Percentiles rank a stretch among this genome's conserved stretches.
Conservation (phyloP, 768 basidiomycete genomes). For the Suillus weaverae region DNA sequence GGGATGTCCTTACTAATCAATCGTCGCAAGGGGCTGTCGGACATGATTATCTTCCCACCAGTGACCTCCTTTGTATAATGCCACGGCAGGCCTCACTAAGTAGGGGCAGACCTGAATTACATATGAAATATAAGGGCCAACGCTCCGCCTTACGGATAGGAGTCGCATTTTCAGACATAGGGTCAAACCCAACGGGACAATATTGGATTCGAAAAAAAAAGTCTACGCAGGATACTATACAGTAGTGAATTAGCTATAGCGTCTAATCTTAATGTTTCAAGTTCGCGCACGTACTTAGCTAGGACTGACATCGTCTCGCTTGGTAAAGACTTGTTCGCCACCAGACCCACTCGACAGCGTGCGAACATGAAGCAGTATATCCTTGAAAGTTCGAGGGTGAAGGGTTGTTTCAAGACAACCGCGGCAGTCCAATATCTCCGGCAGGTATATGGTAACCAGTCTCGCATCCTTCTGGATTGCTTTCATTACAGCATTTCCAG, state of each 20-base stretch:
- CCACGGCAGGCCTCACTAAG: neutral
- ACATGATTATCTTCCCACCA: neutral
- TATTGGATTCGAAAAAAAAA: neutral
- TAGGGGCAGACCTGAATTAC: neutral
- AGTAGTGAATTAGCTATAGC: neutral
- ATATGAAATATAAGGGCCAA: neutral
- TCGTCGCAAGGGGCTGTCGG: too few species aligned
- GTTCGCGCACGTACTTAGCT: neutral
- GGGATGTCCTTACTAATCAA: neutral
- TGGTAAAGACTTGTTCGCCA: neutral
- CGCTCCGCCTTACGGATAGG: neutral
- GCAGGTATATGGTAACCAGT: slow-evolving; percentile 5
- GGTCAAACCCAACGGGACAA: neutral
- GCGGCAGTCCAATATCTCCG: neutral
- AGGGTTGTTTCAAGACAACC: neutral
- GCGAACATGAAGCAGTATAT: neutral
- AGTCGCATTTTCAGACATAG: neutral
- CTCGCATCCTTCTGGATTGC: slow-evolving; percentile 1
- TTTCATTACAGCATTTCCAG: slow-evolving; percentile 52
- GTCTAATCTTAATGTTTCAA: neutral
- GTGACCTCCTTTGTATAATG: neutral
- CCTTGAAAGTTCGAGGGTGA: neutral
- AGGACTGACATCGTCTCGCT: neutral
- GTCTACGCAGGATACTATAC: neutral
- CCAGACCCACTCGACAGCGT: too few species aligned